These are phyloP conservation scores for Fagopyrum tataricum DNA, from an alignment of 148 eudicot species.

Conservation along the genomic window DNA sequence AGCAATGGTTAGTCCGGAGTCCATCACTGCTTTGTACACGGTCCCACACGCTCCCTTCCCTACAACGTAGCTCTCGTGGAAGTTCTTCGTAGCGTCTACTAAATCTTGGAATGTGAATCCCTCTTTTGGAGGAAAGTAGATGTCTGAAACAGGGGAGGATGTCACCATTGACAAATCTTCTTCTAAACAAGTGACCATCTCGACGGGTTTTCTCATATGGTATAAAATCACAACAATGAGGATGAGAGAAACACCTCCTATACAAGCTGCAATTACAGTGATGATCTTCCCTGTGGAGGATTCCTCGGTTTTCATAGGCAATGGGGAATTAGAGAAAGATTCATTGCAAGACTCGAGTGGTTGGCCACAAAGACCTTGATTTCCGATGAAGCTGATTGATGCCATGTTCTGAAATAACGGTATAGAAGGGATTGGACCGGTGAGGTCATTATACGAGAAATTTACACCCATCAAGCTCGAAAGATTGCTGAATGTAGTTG, in stretches of 20 bases:
- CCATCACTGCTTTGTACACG: conserved; percentile 85
- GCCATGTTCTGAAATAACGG: conserved; percentile 61
- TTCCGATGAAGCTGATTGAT: conserved; percentile 63
- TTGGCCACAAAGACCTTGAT: conserved; percentile 75
- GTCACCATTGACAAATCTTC: conserved; percentile 27
- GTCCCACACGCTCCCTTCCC: conserved; percentile 93
- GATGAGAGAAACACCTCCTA: conserved; percentile 81
- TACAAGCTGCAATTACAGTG: conserved; percentile 40
- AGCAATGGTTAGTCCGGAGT: conserved; percentile 57
- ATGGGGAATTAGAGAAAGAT: conserved; percentile 19
- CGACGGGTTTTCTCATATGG: conserved; percentile 57
- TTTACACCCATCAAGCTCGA: conserved; percentile 76
- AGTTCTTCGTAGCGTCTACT: conserved; percentile 72
- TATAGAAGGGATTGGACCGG: conserved; percentile 69
- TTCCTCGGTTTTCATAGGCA: conserved; percentile 19
- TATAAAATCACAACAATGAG: conserved; percentile 54
- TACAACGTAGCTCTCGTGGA: conserved; percentile 55
- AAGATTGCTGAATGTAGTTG: conserved; percentile 65
- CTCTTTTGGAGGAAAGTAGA: conserved; percentile 88
- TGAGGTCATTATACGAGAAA: conserved; percentile 71
- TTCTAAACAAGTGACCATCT: conserved; percentile 34
- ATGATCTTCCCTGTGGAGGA: conserved; percentile 49
- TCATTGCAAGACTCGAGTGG: conserved; percentile 48
- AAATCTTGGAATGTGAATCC: conserved; percentile 87
- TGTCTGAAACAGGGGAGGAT: conserved; percentile 56